Evolutionary conservation across 768 basidiomycete species (phyloP), one percentile per base, ranked within the genome.

Genomic region (Suillus occidentalis): DNA sequence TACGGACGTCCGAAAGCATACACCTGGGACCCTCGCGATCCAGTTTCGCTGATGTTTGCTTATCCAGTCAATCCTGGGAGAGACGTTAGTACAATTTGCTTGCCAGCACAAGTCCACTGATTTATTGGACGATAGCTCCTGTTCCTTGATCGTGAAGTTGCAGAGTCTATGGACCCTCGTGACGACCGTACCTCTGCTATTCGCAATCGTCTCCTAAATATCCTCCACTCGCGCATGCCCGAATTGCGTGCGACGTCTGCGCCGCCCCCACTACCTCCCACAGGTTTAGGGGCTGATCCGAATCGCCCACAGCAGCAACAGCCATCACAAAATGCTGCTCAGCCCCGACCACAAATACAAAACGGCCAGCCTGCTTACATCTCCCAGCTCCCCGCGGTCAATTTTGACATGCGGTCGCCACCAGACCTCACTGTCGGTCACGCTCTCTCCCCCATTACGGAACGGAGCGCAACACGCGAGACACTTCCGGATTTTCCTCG

Each of bases 1-100:
- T 97, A 98, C 72, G 97, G 97, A 39, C 85, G 97, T 56, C 95
- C 95, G 6, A 84, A 86, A 28, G 78, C 82, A 28, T 97, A 96
- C 80, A 89, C 87, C 34, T 98, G 94, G 94, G 92, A 99, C 71
- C 92, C 92, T 61, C 85, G 90, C 16, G 89, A 97, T 73, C 85
- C 88, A 0, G 73, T 76, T 9, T 94, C 92, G 12, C 83, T 97
- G 76, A 95, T 98, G 89, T 99, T 96, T 76, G 94, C 89, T 0
- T 97, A 98, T 74, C 96, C 97, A 8, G 88, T 93, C 57, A 95
- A 94, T 1, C 86, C 90, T 5, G 79, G 86, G 65, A 90, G 88
- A 76, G 91, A 95, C 73, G 95, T 97, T 73, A 68, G 92, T 81
- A 20, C 39, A 63, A 25, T 52, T 18, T 63, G 28, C 39, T 34